Base-by-base conservation (phyloP, 164 flowering plant genomes). In the Stephania japonica region DNA sequence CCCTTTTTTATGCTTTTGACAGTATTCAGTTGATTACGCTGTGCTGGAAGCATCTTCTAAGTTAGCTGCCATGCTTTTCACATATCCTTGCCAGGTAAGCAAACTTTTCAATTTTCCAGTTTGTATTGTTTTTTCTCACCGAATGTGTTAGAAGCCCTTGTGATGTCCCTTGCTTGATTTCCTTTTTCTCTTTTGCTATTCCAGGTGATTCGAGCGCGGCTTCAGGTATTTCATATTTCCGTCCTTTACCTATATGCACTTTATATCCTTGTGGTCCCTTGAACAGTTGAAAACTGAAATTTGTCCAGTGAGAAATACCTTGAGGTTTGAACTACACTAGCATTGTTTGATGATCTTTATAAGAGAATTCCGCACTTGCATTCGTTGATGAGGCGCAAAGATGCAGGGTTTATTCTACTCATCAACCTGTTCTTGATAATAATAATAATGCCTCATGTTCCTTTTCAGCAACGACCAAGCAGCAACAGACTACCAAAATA, bases 171-270 rank as follows among this genome's bases (percentile, higher is more conserved):
- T 32, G 38, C 38, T 72, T 61, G 59, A 73, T 66, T 32, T 76
- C 21, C 42, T 49, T 47, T 43, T 7, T 53, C 62, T 65, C 43
- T 66, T 79, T 53, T 72, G 41, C 68, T 73, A 23, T 81, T 83
- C 77, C 91, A 95, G 98, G 99, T 96, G 66, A 86, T 96, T 74
- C 90, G 99, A 71, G 79, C 99, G 83, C 88, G 98, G 61, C 77
- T 92, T 53, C 98, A 93, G 99, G 99, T 96, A 80, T 8, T 63
- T 25, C 32, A 41, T 65, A 11, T 69, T 19, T 50, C 73, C 53
- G 13, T 24, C 12, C 65, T 67, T n/a, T 72, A 13, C 44, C 18
- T 10, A 41, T 38, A 1, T 41, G 13, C 23, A 3, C 9, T 47
- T 69, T 42, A 24, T 63, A 12, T 59, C 23, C 3, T 71, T 24